phyloP scores from a whole-genome alignment of 306 rosid genomes.

The Malus fusca region DNA sequence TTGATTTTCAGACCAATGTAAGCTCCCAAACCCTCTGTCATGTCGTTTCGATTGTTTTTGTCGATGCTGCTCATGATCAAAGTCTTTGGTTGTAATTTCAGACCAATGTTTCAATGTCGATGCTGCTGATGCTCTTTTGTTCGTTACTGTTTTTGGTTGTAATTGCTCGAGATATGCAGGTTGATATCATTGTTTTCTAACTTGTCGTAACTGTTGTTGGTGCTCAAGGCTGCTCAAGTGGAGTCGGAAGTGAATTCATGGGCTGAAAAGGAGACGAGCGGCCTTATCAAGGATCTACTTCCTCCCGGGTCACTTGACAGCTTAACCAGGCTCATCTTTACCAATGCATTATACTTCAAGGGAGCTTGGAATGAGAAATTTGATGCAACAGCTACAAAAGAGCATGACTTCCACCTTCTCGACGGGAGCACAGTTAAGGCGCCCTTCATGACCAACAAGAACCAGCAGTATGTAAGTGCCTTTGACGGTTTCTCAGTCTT shows the following conservation, averaged over 20 bases:
- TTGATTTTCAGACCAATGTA: slow-evolving; percentile 59
- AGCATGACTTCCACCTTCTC: slow-evolving; percentile 52
- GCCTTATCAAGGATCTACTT: slow-evolving; percentile 61
- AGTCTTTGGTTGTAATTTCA: too few species aligned
- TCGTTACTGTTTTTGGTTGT: background rate
- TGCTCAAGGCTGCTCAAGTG: slow-evolving; percentile 55
- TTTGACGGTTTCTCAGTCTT: slow-evolving; percentile 63
- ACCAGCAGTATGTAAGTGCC: slow-evolving; percentile 35
- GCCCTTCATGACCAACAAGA: slow-evolving; percentile 68
- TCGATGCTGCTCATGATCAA: background rate
- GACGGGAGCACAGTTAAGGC: slow-evolving; percentile 47
- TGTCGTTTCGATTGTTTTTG: background rate
- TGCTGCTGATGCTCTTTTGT: background rate
- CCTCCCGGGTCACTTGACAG: slow-evolving; percentile 45
- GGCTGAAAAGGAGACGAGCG: slow-evolving; percentile 66
- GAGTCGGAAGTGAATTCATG: slow-evolving; percentile 54
- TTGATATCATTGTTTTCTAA: background rate
- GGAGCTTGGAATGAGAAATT: slow-evolving; percentile 71
- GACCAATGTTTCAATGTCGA: too few species aligned
- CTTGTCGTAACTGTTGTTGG: background rate
- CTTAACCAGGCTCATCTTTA: slow-evolving; percentile 48
- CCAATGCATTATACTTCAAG: slow-evolving; percentile 77
- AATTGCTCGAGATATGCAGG: background rate
- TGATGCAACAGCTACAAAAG: slow-evolving; percentile 46
- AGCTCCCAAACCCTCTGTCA: background rate